Conservation (phyloP, 2,329 filamentous ascomycete genomes). For the Aspergillus uvarum region DNA sequence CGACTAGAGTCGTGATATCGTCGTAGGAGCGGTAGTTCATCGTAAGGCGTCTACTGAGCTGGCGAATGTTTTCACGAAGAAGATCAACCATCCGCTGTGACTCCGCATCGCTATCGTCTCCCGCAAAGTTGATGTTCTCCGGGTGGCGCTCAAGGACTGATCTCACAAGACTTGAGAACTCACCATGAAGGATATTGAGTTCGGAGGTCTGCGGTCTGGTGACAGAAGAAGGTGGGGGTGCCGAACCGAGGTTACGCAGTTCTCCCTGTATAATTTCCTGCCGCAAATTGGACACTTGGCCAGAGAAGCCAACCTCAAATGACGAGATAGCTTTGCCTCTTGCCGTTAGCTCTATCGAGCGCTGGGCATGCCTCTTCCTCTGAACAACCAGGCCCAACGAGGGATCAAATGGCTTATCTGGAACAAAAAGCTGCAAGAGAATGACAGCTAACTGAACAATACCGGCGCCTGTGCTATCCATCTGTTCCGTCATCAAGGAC, state of each 20-base stretch:
- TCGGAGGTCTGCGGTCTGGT: constrained; percentile 70
- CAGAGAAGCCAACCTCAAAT: constrained; percentile 69
- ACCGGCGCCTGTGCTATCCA: constrained; percentile 55
- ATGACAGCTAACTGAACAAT: constrained; percentile 76
- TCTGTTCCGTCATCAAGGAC: constrained; percentile 22
- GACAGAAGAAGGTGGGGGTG: constrained; percentile 65
- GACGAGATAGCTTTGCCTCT: constrained; percentile 61
- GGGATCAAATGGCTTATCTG: constrained; percentile 83
- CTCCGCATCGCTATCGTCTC: constrained; percentile 13
- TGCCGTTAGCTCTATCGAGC: constrained; percentile 55
- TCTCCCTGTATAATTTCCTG: constrained; percentile 63
- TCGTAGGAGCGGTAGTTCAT: constrained; percentile 75
- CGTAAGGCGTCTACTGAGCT: constrained; percentile 69
- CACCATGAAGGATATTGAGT: constrained; percentile 71
- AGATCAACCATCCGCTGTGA: constrained; percentile 39
- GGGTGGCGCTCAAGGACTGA: constrained; percentile 52
- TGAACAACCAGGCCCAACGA: constrained; percentile 63
- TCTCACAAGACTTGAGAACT: constrained; percentile 75
- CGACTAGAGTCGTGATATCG: constrained; percentile 75
- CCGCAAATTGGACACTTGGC: constrained; percentile 66
- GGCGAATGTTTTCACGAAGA: constrained; percentile 59
- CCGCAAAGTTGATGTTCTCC: constrained; percentile 30
- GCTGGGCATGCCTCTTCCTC: constrained; percentile 57
- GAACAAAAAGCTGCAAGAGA: constrained; percentile 76
- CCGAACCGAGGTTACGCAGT: constrained; percentile 62